Conservation (phyloP, 2,329 filamentous ascomycete species). For the Plectosphaerella sp. region DNA sequence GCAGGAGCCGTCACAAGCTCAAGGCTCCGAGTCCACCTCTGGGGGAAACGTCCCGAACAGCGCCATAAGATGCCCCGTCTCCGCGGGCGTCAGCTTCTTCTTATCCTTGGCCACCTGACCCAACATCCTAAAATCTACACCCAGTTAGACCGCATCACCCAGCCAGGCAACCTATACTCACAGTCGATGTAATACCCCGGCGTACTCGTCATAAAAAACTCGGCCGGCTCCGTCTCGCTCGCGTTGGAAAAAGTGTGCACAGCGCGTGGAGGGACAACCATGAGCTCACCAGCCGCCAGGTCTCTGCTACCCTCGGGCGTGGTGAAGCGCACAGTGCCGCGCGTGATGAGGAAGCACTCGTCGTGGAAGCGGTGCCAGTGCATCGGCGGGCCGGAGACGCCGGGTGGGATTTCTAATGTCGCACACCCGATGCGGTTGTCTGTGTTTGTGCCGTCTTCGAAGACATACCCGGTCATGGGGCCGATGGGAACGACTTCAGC, state of each 20-base stretch:
- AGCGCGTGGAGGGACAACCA: conserved; percentile 28
- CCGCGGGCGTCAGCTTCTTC: conserved; percentile 17
- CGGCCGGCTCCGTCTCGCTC: conserved; percentile 23
- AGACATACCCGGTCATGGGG: conserved; percentile 26
- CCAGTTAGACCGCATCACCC: conserved; percentile 6
- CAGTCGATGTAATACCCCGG: conserved; percentile 32
- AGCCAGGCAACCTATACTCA: conserved; percentile 13
- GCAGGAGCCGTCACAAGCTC: conserved; percentile 4
- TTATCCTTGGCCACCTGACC: conserved; percentile 20
- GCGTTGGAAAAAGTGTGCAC: conserved; percentile 29
- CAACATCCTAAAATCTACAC: conserved; percentile 28
- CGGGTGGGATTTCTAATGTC: conserved; percentile 23
- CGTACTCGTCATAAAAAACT: conserved; percentile 32
- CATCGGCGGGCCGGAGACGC: conserved; percentile 28
- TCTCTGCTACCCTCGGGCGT: conserved; percentile 25
- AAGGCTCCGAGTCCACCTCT: conserved; percentile 27
- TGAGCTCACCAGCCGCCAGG: conserved; percentile 24
- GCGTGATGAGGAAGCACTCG: conserved; percentile 27
- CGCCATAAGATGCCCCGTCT: conserved; percentile 27
- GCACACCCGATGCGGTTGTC: conserved; percentile 27
- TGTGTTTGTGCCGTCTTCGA: conserved; percentile 27
- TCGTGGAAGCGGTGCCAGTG: conserved; percentile 33
- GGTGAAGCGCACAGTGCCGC: conserved; percentile 24
- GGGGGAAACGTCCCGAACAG: conserved; percentile 30
- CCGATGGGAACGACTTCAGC: conserved; percentile 24